Conservation (phyloP, 208 protist species). For the Giardia duodenalis region DNA sequence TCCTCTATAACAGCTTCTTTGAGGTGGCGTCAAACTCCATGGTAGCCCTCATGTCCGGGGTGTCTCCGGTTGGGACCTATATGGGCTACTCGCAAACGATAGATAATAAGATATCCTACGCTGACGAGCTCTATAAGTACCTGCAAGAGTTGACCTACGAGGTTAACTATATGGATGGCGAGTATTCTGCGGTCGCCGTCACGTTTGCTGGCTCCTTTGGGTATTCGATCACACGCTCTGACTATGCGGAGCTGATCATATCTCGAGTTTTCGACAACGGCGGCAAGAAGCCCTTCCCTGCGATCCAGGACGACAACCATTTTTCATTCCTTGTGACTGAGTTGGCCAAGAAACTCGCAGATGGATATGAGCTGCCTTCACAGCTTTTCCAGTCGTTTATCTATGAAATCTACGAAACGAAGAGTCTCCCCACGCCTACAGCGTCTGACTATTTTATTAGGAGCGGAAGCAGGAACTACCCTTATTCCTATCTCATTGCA, state of each 20-base stretch:
- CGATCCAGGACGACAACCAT: not conserved
- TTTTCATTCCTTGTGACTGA: not conserved
- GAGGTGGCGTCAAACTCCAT: too few species aligned
- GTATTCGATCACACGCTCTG: not conserved
- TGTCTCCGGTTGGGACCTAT: not conserved
- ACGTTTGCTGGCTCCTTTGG: not conserved
- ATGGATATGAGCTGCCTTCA: not conserved
- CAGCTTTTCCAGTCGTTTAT: not conserved
- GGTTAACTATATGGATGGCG: not conserved
- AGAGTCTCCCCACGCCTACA: not conserved
- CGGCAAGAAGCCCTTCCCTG: not conserved
- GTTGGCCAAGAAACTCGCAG: not conserved
- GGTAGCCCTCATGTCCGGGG: too few species aligned
- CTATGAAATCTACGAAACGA: not conserved
- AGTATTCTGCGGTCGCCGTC: not conserved
- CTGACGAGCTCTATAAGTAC: not conserved
- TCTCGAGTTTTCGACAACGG: not conserved
- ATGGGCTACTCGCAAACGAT: not conserved
- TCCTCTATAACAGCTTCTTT: too few species aligned
- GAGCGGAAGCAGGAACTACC: not conserved
- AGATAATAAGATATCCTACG: not conserved
- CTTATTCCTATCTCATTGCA: not conserved
- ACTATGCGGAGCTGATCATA: not conserved
- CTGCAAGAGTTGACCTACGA: not conserved
- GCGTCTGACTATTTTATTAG: not conserved